A percentile compares a stretch with the other conserved stretches of the same genome.
phyloP scores from a whole-genome alignment of 75 land plant genomes.

The Selaginella moellendorffii region DNA sequence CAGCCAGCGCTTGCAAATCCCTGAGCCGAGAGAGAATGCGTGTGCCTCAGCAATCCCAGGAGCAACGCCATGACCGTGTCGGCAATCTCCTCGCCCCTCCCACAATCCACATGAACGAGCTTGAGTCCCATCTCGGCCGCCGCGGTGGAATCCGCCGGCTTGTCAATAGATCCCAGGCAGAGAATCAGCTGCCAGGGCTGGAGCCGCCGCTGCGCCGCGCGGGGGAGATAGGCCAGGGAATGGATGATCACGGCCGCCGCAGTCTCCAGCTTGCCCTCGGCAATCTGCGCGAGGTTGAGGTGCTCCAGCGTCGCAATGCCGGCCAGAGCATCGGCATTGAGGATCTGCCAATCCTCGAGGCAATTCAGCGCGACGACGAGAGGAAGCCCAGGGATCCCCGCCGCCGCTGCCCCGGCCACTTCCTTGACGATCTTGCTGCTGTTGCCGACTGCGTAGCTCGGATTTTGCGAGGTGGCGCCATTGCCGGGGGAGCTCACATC shows the following conservation, averaged over 20 bases:
- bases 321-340: conserved; percentile 52
- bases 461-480: too few species aligned
- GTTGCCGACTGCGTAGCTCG: too few species aligned
- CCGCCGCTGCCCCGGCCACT: too few species aligned
- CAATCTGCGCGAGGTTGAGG: conserved; percentile 50
- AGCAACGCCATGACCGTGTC: conserved; percentile 91
- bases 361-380: conserved; percentile 82
- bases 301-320: conserved; percentile 68
- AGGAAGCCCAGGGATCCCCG: conserved; percentile 26
- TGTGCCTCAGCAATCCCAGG: conserved; percentile 63
- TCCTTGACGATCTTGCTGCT: too few species aligned
- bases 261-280: conserved; percentile 69
- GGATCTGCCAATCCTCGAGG: conserved; percentile 41
- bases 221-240: conserved; percentile 86
- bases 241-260: conserved; percentile 84
- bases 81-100: conserved; percentile 85
- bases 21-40: conserved; percentile 62
- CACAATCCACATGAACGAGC: conserved; percentile 75
- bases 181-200: conserved; percentile 86
- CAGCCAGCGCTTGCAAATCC: conserved; percentile 69
- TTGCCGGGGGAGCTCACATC: too few species aligned
- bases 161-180: conserved; percentile 81
- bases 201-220: conserved; percentile 95
- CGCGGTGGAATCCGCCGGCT: conserved; percentile 67
- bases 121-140: conserved; percentile 82